Conservation (phyloP, 345 rosid genomes). For the Orychophragmus violaceus region DNA sequence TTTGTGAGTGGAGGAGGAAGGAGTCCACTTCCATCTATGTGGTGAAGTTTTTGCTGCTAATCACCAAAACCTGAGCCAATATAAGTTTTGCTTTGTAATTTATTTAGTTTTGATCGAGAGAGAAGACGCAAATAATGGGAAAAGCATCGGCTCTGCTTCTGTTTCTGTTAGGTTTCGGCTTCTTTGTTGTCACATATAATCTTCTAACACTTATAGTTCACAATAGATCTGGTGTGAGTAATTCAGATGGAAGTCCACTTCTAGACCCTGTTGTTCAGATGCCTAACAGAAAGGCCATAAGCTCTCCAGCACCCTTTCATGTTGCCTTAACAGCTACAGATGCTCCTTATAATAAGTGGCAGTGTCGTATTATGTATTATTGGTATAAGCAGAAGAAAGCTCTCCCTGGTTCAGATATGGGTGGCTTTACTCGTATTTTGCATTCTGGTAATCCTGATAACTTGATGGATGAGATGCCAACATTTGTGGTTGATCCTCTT, state of each 20-base stretch:
- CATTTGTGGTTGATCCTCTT: constrained; percentile 88
- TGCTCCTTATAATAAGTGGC: constrained; percentile 90
- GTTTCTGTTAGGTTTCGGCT: constrained; percentile 56
- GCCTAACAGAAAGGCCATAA: constrained; percentile 50
- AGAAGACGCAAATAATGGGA: constrained; percentile 32
- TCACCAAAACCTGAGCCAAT: not conserved
- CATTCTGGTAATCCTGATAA: constrained; percentile 85
- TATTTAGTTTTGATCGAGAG: constrained; percentile 11
- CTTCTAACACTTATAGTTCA: constrained; percentile 47
- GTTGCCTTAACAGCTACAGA: constrained; percentile 91
- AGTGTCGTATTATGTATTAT: constrained; percentile 93
- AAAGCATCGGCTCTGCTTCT: constrained; percentile 55
- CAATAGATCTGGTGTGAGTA: constrained; percentile 39
- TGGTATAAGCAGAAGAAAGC: constrained; percentile 84
- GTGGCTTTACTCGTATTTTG: constrained; percentile 84
- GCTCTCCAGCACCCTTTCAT: constrained; percentile 47
- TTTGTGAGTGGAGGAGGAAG: not conserved
- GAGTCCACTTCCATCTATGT: not conserved
- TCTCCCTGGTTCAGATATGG: constrained; percentile 87
- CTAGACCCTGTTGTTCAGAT: constrained; percentile 67
- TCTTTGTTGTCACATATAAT: constrained; percentile 74
- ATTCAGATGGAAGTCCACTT: constrained; percentile 31
- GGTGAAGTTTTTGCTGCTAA: not conserved
- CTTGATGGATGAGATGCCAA: constrained; percentile 93
- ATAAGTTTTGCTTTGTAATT: not conserved